Evolutionary conservation across 345 rosid genomes (phyloP).

Genomic region (Cardiospermum halicacabum): DNA sequence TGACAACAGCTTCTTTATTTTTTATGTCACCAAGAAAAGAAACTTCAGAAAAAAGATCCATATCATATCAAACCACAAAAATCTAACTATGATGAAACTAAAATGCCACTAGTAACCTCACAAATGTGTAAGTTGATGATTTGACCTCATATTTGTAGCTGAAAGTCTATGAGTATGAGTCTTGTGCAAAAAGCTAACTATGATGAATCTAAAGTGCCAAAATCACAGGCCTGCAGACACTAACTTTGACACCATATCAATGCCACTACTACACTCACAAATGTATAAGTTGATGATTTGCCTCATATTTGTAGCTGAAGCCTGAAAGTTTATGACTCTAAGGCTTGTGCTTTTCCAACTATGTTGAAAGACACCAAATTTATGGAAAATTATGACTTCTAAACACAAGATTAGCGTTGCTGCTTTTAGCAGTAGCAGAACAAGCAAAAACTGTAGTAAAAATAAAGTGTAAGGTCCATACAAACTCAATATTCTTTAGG

Average conservation of each 20-base stretch:
- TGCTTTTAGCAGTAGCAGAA: neutral
- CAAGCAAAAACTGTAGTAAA: neutral
- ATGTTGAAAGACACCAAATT: neutral
- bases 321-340: neutral
- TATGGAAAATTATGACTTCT: neutral
- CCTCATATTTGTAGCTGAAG: neutral
- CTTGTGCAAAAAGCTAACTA: neutral
- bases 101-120: neutral
- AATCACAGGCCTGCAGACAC: too few relatives aligned
- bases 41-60: neutral
- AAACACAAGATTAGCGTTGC: neutral
- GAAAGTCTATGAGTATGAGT: too few relatives aligned
- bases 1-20: neutral
- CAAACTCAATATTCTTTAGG: slow-evolving; percentile 79
- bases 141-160: too few relatives aligned
- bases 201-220: neutral
- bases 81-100: neutral
- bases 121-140: too few relatives aligned
- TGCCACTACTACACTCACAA: neutral
- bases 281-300: neutral
- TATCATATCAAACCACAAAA: neutral
- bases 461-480: slow-evolving; percentile 33
- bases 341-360: neutral
- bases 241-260: neutral
- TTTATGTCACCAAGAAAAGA: neutral